phyloP scores from a whole-genome alignment of 192 early-diverging fungal genomes.

The Rhizophagus sp. region DNA sequence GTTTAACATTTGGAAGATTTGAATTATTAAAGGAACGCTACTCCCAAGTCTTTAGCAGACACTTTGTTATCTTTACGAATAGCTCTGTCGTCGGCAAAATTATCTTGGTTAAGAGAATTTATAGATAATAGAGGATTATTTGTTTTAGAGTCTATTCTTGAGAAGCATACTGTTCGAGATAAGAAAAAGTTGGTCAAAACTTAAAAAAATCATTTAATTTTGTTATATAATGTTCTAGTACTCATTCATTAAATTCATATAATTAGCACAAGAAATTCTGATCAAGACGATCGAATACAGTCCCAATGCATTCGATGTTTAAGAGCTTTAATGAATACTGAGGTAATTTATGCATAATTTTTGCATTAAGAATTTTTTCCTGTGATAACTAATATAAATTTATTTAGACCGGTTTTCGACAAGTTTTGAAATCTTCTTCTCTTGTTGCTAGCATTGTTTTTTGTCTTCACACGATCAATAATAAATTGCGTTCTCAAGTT shows the following conservation, averaged over 20 bases:
- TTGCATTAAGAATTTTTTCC: neutral
- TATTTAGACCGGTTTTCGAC: conserved; percentile 46
- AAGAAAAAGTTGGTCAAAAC: conserved; percentile 24
- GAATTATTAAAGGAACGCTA: conserved; percentile 10
- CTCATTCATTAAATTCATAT: neutral
- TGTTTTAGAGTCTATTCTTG: conserved; percentile 50
- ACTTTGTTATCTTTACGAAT: conserved; percentile 44
- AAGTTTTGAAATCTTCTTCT: conserved; percentile 41
- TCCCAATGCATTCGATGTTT: conserved; percentile 55
- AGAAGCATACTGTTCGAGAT: conserved; percentile 42
- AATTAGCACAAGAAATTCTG: conserved; percentile 24
- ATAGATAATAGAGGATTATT: conserved; percentile 45
- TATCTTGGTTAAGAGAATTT: conserved; percentile 55
- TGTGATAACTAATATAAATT: neutral
- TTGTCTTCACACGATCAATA: conserved; percentile 41
- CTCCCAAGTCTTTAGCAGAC: conserved; percentile 43
- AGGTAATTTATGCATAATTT: conserved; percentile 33
- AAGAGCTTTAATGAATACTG: conserved; percentile 49
- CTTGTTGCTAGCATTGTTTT: conserved; percentile 40
- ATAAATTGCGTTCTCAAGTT: conserved; percentile 46
- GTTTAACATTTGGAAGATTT: neutral
- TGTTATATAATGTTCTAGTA: neutral
- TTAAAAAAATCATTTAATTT: neutral
- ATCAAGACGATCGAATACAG: conserved; percentile 47
- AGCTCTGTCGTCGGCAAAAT: conserved; percentile 43